Percentiles rank a stretch among this genome's conserved stretches.
These are phyloP conservation scores for Grosmannia clavigera DNA, from an alignment of 2,329 filamentous ascomycete species.

Conservation along the genomic window DNA sequence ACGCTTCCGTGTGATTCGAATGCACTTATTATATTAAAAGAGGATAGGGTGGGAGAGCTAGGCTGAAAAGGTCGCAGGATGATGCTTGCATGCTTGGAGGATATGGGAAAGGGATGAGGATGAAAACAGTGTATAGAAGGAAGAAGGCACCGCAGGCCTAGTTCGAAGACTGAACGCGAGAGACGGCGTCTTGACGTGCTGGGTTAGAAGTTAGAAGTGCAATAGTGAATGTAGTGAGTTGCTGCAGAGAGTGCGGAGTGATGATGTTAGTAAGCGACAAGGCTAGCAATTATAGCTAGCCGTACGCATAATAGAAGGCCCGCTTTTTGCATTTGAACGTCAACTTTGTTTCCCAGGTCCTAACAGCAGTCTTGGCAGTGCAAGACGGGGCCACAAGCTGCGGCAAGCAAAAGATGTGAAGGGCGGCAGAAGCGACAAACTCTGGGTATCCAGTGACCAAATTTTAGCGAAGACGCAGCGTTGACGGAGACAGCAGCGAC, in stretches of 20 bases:
- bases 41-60: background rate
- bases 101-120: background rate
- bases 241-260: background rate
- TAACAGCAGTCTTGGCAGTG: background rate
- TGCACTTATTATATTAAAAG: background rate
- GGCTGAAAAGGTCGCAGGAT: background rate
- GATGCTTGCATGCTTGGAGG: background rate
- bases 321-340: background rate
- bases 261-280: background rate
- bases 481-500: background rate
- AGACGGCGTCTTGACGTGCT: slow-evolving; percentile 1
- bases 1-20: background rate
- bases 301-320: background rate
- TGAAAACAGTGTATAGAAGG: background rate
- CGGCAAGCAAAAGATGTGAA: background rate
- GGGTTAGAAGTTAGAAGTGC: background rate
- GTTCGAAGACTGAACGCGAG: background rate
- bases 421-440: background rate
- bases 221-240: background rate
- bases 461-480: too few species aligned
- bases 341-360: background rate
- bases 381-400: background rate
- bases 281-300: background rate
- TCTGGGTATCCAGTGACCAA: background rate
- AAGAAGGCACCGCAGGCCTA: background rate